Conservation (phyloP, 2,329 filamentous ascomycete species). For the Tolypocladium endophyticum region DNA sequence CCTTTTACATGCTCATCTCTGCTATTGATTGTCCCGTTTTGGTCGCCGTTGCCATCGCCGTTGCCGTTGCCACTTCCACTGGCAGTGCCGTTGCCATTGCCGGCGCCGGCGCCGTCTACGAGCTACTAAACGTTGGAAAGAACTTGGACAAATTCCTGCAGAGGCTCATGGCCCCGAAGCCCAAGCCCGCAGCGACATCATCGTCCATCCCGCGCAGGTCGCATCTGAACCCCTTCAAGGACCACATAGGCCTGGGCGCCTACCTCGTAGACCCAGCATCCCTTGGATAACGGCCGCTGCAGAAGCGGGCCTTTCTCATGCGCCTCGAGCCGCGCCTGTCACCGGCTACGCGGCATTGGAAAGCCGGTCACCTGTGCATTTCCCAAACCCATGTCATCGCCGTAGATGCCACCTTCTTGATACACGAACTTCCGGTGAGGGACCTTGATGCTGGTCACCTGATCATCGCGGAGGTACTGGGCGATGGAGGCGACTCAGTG, state of each 20-base stretch:
- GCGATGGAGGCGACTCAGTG: too few relatives aligned
- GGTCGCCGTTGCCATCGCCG: too few relatives aligned
- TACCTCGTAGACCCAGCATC: constrained; percentile 57
- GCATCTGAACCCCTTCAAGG: constrained; percentile 26
- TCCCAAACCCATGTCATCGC: constrained; percentile 95
- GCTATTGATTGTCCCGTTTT: too few relatives aligned
- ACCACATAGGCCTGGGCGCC: constrained; percentile 51
- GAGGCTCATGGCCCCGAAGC: constrained; percentile 26
- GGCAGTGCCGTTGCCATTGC: too few relatives aligned
- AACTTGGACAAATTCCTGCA: too few relatives aligned
- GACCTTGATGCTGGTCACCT: constrained; percentile 75
- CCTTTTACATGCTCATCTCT: too few relatives aligned
- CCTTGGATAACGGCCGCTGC: constrained; percentile 57
- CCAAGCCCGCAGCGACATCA: constrained; percentile 15
- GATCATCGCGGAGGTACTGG: constrained; percentile 89
- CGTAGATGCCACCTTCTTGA: constrained; percentile 80
- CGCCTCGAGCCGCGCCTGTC: constrained; percentile 77
- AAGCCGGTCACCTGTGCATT: constrained; percentile 97
- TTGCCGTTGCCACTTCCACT: too few relatives aligned
- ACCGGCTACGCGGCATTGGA: constrained; percentile 77
- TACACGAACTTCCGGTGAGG: constrained; percentile 83
- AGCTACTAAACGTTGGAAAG: too few relatives aligned
- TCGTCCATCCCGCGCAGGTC: constrained; percentile 7
- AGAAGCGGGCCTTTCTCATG: constrained; percentile 73
- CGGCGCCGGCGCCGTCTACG: too few relatives aligned